A percentile compares a stretch with the other conserved stretches of the same genome.
Conservation (phyloP, 2,329 filamentous ascomycete genomes). For the Beauveria australis region DNA sequence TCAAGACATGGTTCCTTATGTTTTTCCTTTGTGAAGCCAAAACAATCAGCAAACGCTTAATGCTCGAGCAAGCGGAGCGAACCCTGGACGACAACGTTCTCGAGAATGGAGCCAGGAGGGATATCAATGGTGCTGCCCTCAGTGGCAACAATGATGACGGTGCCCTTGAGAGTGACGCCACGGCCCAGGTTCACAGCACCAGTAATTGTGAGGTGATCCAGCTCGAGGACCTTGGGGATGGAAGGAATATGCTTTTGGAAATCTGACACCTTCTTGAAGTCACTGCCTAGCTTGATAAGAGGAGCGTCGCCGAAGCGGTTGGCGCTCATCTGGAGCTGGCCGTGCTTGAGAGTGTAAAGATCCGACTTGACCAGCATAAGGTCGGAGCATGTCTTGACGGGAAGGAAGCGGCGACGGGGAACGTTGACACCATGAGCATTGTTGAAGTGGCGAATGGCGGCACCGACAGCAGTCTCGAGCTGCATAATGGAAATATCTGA, state of each 20-base stretch:
- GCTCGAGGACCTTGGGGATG: constrained; percentile 84
- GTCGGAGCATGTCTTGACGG: constrained; percentile 99
- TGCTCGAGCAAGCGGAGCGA: constrained; percentile 71
- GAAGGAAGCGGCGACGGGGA: constrained; percentile 92
- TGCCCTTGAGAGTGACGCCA: constrained; percentile 93
- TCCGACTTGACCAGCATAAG: constrained; percentile 99
- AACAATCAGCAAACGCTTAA: constrained; percentile 26
- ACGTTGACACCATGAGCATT: constrained; percentile 99
- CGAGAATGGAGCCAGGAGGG: constrained; percentile 89
- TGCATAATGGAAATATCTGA: constrained; percentile 96
- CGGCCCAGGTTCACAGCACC: constrained; percentile 95
- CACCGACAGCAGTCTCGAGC: constrained; percentile 96
- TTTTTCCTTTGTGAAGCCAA: not conserved
- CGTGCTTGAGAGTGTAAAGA: constrained; percentile 96
- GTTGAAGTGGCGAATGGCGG: constrained; percentile 96
- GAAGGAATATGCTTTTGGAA: constrained; percentile 83
- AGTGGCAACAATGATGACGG: constrained; percentile 96
- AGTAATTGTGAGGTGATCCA: constrained; percentile 94
- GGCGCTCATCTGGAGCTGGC: constrained; percentile 93
- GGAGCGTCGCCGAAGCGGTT: constrained; percentile 94
- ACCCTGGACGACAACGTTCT: constrained; percentile 98
- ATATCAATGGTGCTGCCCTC: constrained; percentile 98
- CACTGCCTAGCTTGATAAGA: constrained; percentile 94
- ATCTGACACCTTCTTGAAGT: constrained; percentile 99
- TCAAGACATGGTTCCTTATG: not conserved